A percentile compares a stretch with the other conserved stretches of the same genome.
Conservation (phyloP, 2,329 filamentous ascomycete species). For the Gaeumannomyces sp. region DNA sequence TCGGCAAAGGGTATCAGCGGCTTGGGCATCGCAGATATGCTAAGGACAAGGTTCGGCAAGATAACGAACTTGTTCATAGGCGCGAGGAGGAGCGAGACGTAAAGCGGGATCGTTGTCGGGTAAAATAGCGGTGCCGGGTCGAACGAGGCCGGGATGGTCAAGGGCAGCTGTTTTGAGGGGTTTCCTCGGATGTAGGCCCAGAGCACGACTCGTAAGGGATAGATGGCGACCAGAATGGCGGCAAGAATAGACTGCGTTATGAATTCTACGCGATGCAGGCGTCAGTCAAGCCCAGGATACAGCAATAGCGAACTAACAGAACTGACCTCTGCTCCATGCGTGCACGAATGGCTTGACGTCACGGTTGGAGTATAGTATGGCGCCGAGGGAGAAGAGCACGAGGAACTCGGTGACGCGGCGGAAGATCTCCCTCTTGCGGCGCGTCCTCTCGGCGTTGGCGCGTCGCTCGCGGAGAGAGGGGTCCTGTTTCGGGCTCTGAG, state of each 20-base stretch:
- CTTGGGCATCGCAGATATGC: constrained; percentile 69
- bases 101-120: constrained; percentile 67
- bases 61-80: constrained; percentile 54
- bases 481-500: constrained; percentile 18
- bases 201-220: constrained; percentile 52
- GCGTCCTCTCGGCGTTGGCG: constrained; percentile 27
- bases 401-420: constrained; percentile 47
- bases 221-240: constrained; percentile 39
- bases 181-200: constrained; percentile 38
- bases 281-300: constrained; percentile 6
- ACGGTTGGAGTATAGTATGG: constrained; percentile 41
- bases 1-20: constrained; percentile 62
- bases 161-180: constrained; percentile 31
- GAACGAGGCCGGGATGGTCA: constrained; percentile 66
- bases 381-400: constrained; percentile 43
- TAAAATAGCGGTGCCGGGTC: constrained; percentile 91
- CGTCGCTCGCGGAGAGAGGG: constrained; percentile 20
- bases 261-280: constrained; percentile 34
- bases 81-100: constrained; percentile 70
- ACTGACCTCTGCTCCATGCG: constrained; percentile 43
- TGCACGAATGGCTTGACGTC: constrained; percentile 39
- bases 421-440: constrained; percentile 43
- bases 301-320: too few species aligned
- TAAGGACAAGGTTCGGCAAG: constrained; percentile 75
- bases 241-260: constrained; percentile 29